These are phyloP conservation scores for Mycena leptocephala DNA, from an alignment of 768 basidiomycete species.

Conservation along the genomic window DNA sequence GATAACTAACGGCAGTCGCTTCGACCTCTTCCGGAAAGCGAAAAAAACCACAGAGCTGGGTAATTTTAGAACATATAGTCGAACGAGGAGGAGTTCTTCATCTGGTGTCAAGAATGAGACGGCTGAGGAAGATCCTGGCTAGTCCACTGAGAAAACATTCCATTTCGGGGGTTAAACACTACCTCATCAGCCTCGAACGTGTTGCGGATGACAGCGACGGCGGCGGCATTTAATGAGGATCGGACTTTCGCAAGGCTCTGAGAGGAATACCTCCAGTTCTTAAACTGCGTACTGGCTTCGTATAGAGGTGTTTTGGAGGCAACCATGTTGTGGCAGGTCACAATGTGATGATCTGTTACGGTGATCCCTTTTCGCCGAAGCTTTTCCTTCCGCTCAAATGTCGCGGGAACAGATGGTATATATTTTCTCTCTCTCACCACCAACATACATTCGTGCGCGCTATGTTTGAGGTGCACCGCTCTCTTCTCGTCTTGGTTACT, in stretches of 20 bases:
- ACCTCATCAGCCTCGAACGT: conserved; percentile 90
- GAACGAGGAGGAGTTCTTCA: conserved; percentile 92
- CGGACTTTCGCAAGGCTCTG: conserved; percentile 76
- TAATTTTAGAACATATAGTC: conserved; percentile 92
- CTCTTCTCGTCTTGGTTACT: background rate
- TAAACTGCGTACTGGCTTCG: conserved; percentile 86
- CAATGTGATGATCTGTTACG: no score
- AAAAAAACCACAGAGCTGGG: conserved; percentile 88
- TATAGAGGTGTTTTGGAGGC: conserved; percentile 67
- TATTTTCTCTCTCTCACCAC: background rate
- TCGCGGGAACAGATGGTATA: no score
- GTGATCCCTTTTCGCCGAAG: no score
- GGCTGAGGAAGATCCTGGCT: conserved; percentile 82
- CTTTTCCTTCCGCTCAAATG: no score
- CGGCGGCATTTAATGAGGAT: conserved; percentile 78
- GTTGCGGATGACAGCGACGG: conserved; percentile 82
- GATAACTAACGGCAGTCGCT: conserved; percentile 91
- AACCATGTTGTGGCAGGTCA: conserved; percentile 16
- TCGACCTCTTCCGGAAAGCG: conserved; percentile 94
- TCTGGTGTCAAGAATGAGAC: conserved; percentile 84
- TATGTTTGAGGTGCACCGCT: background rate
- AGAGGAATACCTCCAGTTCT: conserved; percentile 91
- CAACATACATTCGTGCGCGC: background rate
- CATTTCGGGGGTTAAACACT: conserved; percentile 37
- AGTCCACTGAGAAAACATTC: conserved; percentile 31